Percentiles rank a stretch among this genome's conserved stretches.
Evolutionary conservation across 352 stramenopile genomes (phyloP).

Genomic region (Phytophthora pisi): DNA sequence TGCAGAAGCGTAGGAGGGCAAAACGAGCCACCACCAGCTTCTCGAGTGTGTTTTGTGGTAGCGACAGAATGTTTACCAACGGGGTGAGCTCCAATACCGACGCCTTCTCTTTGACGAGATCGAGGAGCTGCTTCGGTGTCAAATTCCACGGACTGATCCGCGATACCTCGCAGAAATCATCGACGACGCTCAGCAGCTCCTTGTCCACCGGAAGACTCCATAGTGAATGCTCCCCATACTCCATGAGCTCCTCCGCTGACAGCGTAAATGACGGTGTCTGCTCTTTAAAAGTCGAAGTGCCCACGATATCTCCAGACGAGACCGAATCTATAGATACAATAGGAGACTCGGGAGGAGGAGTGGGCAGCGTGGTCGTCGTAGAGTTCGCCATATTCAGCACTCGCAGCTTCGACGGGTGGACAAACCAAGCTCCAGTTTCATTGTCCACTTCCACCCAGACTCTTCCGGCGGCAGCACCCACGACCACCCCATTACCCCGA

Average conservation of each 20-base stretch:
- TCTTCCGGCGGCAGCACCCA: slow-evolving; percentile 61
- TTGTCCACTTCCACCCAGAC: slow-evolving; percentile 87
- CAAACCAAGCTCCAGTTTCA: slow-evolving; percentile 80
- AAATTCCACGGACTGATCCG: slow-evolving; percentile 72
- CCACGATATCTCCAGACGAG: neutral
- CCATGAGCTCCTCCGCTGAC: slow-evolving; percentile 29
- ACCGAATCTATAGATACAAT: neutral
- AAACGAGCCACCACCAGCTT: slow-evolving; percentile 56
- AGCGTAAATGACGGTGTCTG: slow-evolving; percentile 5
- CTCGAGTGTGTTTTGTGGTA: slow-evolving; percentile 17
- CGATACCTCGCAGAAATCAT: slow-evolving; percentile 61
- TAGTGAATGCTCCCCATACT: slow-evolving; percentile 34
- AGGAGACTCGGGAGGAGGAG: neutral
- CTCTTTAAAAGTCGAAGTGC: neutral
- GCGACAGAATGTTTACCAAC: slow-evolving; percentile 12
- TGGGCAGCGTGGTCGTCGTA: slow-evolving; percentile 3
- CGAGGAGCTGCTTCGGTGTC: slow-evolving; percentile 40
- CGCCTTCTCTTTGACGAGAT: slow-evolving; percentile 37
- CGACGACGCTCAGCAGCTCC: slow-evolving; percentile 46
- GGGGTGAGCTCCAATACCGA: slow-evolving; percentile 18
- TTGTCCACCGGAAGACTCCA: slow-evolving; percentile 56
- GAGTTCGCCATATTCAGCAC: slow-evolving; percentile 33
- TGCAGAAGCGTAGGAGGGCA: slow-evolving; percentile 75
- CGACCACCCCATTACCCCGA: slow-evolving; percentile 72
- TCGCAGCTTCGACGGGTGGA: slow-evolving; percentile 71